Base-by-base conservation (phyloP, 495 filamentous ascomycete genomes). In the Pyronema omphalodes region DNA sequence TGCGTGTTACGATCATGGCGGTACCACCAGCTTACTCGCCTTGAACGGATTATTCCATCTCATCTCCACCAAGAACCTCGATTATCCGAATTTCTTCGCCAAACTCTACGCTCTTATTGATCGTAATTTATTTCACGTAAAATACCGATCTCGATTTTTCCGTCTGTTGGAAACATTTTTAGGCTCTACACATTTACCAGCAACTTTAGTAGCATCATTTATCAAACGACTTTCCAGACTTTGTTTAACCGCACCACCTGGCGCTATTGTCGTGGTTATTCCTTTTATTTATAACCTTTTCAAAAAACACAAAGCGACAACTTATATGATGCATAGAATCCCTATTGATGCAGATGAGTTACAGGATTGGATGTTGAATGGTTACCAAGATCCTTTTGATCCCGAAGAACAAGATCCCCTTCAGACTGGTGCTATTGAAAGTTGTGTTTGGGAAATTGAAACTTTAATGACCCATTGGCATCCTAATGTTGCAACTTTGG, bases 241-340 rank as follows among this genome's bases (percentile, higher is more conserved):
- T 18, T 76, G 80, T 11, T 77, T 99, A 11, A 77, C 81, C 60
- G 88, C 86, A 0, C 88, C 93, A 5, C 91, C 93, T 0, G 75
- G 81, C 18, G 89, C 83, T 6, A 83, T 96, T 57, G 87, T 95
- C 7, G 80, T 76, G 14, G 80, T 93, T 36, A 76, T 96, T 23
- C 93, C 93, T 35, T 93, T 84, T 76, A 77, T 89, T 49, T 99
- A 99, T 71, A 99, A 99, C 67, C 73, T 94, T 47, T 75, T 99
- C 68, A 93, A 87, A 66, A 76, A 71, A 56, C 91, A 99, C 67
- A 88, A 88, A 9, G 77, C 81, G 11, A 91, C 84, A 58, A 89
- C 88, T 12, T 94, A 91, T 66, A 93, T 96, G 86, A 77, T 99
- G 55, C 93, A 96, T 66, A 79, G 91, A 15, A 81, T 76, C 23